These are phyloP conservation scores for Pyrenochaeta sp. DNA, from an alignment of 2,329 filamentous ascomycete species.

Conservation along the genomic window DNA sequence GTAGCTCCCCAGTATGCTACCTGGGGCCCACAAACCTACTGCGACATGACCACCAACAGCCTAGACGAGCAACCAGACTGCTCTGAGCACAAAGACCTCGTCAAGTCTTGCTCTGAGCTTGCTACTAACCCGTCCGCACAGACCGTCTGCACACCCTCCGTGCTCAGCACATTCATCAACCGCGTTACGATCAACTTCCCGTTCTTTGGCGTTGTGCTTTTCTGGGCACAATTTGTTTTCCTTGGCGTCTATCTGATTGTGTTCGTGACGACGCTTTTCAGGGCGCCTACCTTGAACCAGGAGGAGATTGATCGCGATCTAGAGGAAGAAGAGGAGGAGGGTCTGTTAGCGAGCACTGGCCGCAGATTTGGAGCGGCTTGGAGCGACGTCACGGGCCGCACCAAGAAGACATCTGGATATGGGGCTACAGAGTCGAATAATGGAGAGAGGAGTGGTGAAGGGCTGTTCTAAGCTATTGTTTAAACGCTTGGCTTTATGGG, in stretches of 20 bases:
- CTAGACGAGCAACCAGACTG: conserved; percentile 79
- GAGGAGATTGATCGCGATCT: conserved; percentile 85
- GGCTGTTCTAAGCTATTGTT: conserved; percentile 1
- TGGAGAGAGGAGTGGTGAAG: conserved; percentile 24
- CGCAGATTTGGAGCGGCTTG: conserved; percentile 85
- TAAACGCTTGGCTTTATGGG: neutral
- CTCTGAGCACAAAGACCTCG: conserved; percentile 71
- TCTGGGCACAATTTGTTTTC: conserved; percentile 97
- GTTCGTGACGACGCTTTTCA: conserved; percentile 80
- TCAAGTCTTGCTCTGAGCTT: conserved; percentile 83
- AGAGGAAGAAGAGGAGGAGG: conserved; percentile 92
- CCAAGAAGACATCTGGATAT: conserved; percentile 39
- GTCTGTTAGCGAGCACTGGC: conserved; percentile 83
- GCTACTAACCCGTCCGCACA: conserved; percentile 74
- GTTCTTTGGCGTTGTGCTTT: conserved; percentile 90
- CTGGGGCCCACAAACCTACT: conserved; percentile 94
- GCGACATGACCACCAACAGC: conserved; percentile 72
- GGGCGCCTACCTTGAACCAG: conserved; percentile 78
- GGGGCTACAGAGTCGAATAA: conserved; percentile 39
- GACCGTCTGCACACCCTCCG: conserved; percentile 86
- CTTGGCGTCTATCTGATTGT: conserved; percentile 83
- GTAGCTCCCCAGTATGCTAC: conserved; percentile 96
- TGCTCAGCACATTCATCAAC: conserved; percentile 93
- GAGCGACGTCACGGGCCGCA: conserved; percentile 80
- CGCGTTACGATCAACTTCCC: conserved; percentile 93